Base-by-base conservation (phyloP, 169 alveolate genomes). In the Cryptosporidium bovis region DNA sequence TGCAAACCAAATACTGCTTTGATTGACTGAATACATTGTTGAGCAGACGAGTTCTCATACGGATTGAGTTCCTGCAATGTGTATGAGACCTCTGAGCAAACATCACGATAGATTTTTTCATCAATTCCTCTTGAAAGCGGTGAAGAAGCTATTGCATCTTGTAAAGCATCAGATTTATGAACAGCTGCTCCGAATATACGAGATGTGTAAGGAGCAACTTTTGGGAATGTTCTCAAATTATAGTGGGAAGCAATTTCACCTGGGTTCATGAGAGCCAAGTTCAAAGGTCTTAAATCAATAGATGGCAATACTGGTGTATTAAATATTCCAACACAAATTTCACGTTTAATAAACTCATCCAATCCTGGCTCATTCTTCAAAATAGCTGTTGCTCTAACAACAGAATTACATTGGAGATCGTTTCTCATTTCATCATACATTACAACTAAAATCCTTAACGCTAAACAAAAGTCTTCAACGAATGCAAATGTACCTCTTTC, bases 401-500 rank as follows among this genome's bases (percentile, higher is more conserved):
- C 87, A 20, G 69, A 60, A 13, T 58, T 33, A 62, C 87, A 77
- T 27, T 77, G 87, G 64, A 60, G 33, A 46, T 77, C 71, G n/a
- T 77, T 77, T 34, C 87, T 56, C 87, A 77, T 77, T 44, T 77
- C 87, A 16, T 77, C 87, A 77, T 77, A 77, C 87, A 77, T 77
- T 1, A 71, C 64, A 6, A 77, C 27, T 46, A 77, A 27, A n/a
- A 77, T 77, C 50, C 87, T 77, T 29, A 77, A 36, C 6, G 71
- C 69, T 6, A 77, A 60, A 18, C 87, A 77, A 7, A 40, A 34
- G 20, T 77, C 87, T 12, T 77, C 87, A 24, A 77, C 71, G 56
- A 77, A 77, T 34, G 71, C 34, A 60, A 77, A 77, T 13, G 66
- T 18, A 12, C 69, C 69, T 24, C 64, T 56, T 48, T 77, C 71